A percentile compares a stretch with the other conserved stretches of the same genome.
Evolutionary conservation across 2,329 filamentous ascomycete genomes (phyloP).

Genomic region (Diaporthe longicolla): DNA sequence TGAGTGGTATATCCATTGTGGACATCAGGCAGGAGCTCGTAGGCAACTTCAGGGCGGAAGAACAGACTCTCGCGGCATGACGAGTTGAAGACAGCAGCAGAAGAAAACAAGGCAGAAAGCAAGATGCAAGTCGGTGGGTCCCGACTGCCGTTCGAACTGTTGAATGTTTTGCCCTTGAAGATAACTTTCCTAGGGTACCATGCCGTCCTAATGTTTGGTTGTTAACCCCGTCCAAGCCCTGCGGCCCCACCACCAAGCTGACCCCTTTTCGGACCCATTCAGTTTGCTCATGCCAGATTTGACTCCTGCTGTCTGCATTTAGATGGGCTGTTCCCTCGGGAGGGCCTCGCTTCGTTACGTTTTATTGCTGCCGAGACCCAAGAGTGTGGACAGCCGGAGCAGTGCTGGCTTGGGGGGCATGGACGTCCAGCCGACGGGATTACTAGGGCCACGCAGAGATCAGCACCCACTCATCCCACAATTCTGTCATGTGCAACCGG

Average conservation of each 20-base stretch:
- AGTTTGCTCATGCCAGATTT: background rate
- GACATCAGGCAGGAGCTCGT: background rate
- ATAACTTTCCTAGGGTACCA: background rate
- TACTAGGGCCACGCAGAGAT: slow-evolving; percentile 2
- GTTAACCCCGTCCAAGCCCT: background rate
- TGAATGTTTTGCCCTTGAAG: slow-evolving; percentile 7
- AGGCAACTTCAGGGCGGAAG: background rate
- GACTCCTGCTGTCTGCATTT: slow-evolving; percentile 2
- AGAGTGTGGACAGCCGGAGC: background rate
- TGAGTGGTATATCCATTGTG: slow-evolving; percentile 15
- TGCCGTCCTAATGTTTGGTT: slow-evolving; percentile 1
- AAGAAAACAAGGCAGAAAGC: background rate
- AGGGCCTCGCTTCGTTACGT: background rate
- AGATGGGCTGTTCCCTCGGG: background rate
- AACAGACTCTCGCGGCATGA: background rate
- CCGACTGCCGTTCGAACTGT: background rate
- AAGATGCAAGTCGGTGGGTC: background rate
- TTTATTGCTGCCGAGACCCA: slow-evolving; percentile 9
- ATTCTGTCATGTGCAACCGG: slow-evolving; percentile 23
- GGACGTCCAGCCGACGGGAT: background rate
- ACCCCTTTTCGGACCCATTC: slow-evolving; percentile 31
- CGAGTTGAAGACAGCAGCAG: background rate
- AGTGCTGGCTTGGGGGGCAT: background rate
- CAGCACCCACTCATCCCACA: slow-evolving; percentile 28
- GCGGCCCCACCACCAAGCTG: background rate